Conservation (phyloP, 768 basidiomycete genomes). For the Lactarius evosmus region DNA sequence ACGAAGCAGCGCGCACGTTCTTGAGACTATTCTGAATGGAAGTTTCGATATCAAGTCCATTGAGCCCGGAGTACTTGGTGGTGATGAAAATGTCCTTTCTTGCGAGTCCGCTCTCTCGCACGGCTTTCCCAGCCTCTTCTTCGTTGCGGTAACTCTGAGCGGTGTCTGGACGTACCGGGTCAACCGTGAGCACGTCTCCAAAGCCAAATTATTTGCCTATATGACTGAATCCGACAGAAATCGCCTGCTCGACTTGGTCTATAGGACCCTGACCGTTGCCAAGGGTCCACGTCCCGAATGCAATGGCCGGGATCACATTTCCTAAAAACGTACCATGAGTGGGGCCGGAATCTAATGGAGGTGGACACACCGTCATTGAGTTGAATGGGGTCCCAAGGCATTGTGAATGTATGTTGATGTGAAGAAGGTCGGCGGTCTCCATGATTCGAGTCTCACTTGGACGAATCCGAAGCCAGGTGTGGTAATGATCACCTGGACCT, state of each 20-base stretch:
- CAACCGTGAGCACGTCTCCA: background rate
- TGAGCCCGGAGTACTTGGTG: slow-evolving; percentile 57
- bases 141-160: slow-evolving; percentile 63
- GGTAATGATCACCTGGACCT: background rate
- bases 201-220: slow-evolving; percentile 44
- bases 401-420: slow-evolving; percentile 30
- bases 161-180: slow-evolving; percentile 44
- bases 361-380: slow-evolving; percentile 53
- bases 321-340: slow-evolving; percentile 35
- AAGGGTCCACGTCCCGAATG: slow-evolving; percentile 64
- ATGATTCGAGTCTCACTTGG: background rate
- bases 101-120: slow-evolving; percentile 51
- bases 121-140: slow-evolving; percentile 48
- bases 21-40: slow-evolving; percentile 56
- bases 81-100: slow-evolving; percentile 62
- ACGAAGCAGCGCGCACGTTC: slow-evolving; percentile 41
- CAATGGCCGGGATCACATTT: slow-evolving; percentile 47
- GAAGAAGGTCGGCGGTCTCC: background rate
- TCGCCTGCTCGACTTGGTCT: slow-evolving; percentile 58
- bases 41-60: slow-evolving; percentile 50
- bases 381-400: slow-evolving; percentile 60
- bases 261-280: slow-evolving; percentile 52
- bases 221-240: slow-evolving; percentile 59
- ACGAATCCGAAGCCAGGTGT: background rate
- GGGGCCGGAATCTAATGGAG: background rate